Evolutionary conservation across 306 rosid species (phyloP).

Genomic region (Rubus idaeus): DNA sequence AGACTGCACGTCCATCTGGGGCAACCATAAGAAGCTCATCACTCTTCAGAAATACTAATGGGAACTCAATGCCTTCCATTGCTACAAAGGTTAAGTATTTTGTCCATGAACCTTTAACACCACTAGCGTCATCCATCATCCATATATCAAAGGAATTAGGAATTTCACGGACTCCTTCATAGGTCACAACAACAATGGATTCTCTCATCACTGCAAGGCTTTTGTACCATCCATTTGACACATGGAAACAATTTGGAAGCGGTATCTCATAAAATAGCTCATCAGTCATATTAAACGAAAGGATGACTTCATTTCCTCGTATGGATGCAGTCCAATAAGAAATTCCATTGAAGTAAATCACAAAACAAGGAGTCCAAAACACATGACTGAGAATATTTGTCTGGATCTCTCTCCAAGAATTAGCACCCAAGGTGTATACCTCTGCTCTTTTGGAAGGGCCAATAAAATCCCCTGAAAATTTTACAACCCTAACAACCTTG

Average conservation of each 20-base stretch:
- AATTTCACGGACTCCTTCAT: background rate
- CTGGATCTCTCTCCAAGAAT: background rate
- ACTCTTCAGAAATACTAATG: background rate
- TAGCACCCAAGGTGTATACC: background rate
- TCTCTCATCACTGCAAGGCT: too few relatives aligned
- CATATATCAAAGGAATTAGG: background rate
- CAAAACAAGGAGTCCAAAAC: background rate
- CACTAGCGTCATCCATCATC: background rate
- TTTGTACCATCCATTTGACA: too few relatives aligned
- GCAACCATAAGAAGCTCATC: constrained; percentile 8
- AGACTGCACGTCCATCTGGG: background rate
- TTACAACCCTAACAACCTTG: background rate
- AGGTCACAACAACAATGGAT: too few relatives aligned
- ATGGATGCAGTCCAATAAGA: background rate
- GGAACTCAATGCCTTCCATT: background rate
- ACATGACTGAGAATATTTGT: background rate
- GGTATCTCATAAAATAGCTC: background rate
- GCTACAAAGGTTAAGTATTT: background rate
- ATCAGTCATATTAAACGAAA: background rate
- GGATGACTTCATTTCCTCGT: background rate
- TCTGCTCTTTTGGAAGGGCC: background rate
- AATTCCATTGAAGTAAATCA: background rate
- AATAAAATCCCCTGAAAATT: background rate
- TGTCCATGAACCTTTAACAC: background rate
- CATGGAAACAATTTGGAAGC: background rate